Percentiles rank a stretch among this genome's conserved stretches.
These are phyloP conservation scores for Sindora glabra DNA, from an alignment of 306 rosid genomes.

Conservation along the genomic window DNA sequence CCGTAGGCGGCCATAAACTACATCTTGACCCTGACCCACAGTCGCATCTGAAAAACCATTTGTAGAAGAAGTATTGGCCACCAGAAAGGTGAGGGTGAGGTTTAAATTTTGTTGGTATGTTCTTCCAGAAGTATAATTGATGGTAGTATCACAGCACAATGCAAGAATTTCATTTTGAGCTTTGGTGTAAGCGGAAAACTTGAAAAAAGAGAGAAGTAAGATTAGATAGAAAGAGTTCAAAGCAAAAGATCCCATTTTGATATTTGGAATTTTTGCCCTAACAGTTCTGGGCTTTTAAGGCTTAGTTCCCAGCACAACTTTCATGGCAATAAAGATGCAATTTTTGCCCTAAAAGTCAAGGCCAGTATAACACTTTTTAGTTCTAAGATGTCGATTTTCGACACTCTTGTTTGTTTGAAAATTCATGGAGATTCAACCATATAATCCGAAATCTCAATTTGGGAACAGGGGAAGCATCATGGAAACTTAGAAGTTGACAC, in stretches of 20 bases:
- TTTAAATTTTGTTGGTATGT: conserved; percentile 18
- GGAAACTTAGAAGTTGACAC: too few species aligned
- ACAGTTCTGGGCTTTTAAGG: too few species aligned
- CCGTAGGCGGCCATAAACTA: conserved; percentile 18
- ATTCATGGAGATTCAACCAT: background rate
- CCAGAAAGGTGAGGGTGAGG: conserved; percentile 7
- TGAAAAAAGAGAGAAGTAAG: background rate
- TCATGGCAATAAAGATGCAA: background rate
- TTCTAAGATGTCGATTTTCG: background rate
- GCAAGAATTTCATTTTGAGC: background rate
- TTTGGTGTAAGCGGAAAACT: background rate
- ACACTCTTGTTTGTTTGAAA: too few species aligned
- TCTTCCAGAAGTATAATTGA: conserved; percentile 20
- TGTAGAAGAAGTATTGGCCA: conserved; percentile 12
- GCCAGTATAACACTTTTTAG: background rate
- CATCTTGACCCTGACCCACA: conserved; percentile 5
- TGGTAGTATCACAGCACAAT: background rate
- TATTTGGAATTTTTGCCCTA: too few species aligned
- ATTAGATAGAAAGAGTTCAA: conserved; percentile 5
- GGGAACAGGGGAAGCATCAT: background rate
- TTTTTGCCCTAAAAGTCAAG: background rate
- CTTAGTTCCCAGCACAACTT: background rate
- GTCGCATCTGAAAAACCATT: conserved; percentile 2
- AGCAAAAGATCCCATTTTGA: background rate
- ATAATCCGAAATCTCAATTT: background rate